Evolutionary conservation across 345 rosid genomes (phyloP).

Genomic region (Eucalyptus leucophloia): DNA sequence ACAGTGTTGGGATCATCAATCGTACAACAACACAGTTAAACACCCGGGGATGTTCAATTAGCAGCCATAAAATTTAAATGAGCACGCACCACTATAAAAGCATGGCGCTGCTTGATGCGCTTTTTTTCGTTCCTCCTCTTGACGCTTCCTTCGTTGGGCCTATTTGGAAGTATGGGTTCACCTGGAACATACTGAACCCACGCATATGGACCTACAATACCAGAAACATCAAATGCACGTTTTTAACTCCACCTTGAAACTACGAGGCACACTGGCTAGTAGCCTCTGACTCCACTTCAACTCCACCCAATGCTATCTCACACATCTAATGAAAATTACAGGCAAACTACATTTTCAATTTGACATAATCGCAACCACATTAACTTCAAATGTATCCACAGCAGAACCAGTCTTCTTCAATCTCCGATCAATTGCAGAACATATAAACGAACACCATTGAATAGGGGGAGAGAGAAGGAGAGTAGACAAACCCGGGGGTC

Average conservation of each 20-base stretch:
- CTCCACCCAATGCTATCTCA: background rate
- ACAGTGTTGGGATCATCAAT: background rate
- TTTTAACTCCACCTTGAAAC: background rate
- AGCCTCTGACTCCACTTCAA: background rate
- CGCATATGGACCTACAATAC: conserved; percentile 71
- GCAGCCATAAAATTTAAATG: background rate
- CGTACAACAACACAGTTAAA: background rate
- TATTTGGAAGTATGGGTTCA: conserved; percentile 58
- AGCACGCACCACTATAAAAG: conserved; percentile 40
- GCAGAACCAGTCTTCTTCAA: background rate
- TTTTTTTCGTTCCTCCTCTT: conserved; percentile 76
- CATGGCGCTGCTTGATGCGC: conserved; percentile 53
- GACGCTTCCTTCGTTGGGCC: conserved; percentile 73
- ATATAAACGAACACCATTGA: background rate
- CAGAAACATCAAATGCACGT: background rate
- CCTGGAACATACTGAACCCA: conserved; percentile 73
- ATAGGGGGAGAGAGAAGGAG: background rate
- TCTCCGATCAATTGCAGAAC: background rate
- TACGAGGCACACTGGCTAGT: background rate
- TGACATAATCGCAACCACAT: background rate
- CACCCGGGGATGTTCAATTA: background rate
- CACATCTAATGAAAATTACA: background rate
- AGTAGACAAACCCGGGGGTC: conserved; percentile 45
- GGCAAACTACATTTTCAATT: background rate
- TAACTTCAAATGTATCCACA: background rate